Conservation (phyloP, 345 rosid species). For the Dimocarpus longan region DNA sequence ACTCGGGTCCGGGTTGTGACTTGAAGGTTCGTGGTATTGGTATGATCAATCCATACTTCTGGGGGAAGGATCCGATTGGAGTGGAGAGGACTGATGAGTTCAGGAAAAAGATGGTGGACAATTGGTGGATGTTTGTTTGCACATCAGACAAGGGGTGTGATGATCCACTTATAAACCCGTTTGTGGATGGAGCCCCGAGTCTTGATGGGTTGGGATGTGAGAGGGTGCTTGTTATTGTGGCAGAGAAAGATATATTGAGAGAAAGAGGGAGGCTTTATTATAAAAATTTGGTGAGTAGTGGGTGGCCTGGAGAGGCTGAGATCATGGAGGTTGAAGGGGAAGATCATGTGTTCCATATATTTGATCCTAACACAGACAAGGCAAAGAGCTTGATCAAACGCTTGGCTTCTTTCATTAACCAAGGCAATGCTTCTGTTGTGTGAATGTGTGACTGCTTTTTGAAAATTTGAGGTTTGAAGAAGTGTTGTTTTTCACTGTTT, state of each 20-base stretch:
- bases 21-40: slow-evolving; percentile 55
- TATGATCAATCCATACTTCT: slow-evolving; percentile 78
- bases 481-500: too few species aligned
- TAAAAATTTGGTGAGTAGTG: slow-evolving; percentile 47
- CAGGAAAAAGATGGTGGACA: slow-evolving; percentile 67
- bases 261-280: slow-evolving; percentile 64
- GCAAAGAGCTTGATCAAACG: slow-evolving; percentile 47
- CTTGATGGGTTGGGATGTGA: slow-evolving; percentile 50
- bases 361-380: slow-evolving; percentile 50
- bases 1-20: neutral
- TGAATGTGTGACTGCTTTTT: neutral
- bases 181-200: slow-evolving; percentile 51
- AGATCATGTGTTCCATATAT: slow-evolving; percentile 74
- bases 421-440: slow-evolving; percentile 6
- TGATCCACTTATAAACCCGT: slow-evolving; percentile 78
- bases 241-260: slow-evolving; percentile 63
- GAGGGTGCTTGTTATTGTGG: slow-evolving; percentile 50
- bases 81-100: slow-evolving; percentile 42
- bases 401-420: slow-evolving; percentile 51
- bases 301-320: slow-evolving; percentile 58
- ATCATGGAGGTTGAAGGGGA: slow-evolving; percentile 58
- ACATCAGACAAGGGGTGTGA: slow-evolving; percentile 70
- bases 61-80: slow-evolving; percentile 66
- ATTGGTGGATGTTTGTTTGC: slow-evolving; percentile 79
- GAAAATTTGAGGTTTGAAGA: neutral